These are phyloP conservation scores for Centrapalus pauciflorus DNA, from an alignment of 129 eudicot species.

Conservation along the genomic window DNA sequence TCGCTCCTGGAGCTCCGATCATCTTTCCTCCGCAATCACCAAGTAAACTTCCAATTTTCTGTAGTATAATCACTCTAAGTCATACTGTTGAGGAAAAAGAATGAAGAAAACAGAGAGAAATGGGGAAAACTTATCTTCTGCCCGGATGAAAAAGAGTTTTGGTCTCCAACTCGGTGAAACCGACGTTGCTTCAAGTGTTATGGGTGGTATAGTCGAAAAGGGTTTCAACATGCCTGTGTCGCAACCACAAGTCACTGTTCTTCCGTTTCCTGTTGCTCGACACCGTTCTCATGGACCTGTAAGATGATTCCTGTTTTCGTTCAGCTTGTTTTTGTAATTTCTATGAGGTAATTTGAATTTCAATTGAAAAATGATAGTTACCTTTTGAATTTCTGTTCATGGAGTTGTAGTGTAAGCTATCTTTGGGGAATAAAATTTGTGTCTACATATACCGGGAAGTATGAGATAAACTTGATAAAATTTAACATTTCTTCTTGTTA, in stretches of 20 bases:
- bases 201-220: slow-evolving; percentile 88
- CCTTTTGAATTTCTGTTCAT: not conserved
- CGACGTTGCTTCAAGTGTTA: slow-evolving; percentile 40
- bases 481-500: not conserved
- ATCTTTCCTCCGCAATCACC: not conserved
- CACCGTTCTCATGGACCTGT: slow-evolving; percentile 99
- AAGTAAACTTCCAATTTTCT: not conserved
- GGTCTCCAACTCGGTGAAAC: slow-evolving; percentile 32
- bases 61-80: not conserved
- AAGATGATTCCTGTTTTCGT: slow-evolving; percentile 13
- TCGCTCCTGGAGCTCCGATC: not conserved
- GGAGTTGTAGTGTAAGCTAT: not conserved
- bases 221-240: slow-evolving; percentile 43
- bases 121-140: slow-evolving; percentile 15
- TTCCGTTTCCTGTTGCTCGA: slow-evolving; percentile 95
- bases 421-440: not conserved
- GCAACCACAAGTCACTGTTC: slow-evolving; percentile 64
- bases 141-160: slow-evolving; percentile 11
- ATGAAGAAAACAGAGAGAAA: slow-evolving; percentile 26
- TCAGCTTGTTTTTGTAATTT: not conserved
- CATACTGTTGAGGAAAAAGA: not conserved
- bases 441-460: not conserved
- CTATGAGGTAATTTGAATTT: not conserved
- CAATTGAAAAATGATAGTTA: not conserved
- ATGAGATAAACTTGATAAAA: not conserved